These are phyloP conservation scores for Monoraphidium neglectum DNA, from an alignment of 139 green algal genomes.

Conservation along the genomic window DNA sequence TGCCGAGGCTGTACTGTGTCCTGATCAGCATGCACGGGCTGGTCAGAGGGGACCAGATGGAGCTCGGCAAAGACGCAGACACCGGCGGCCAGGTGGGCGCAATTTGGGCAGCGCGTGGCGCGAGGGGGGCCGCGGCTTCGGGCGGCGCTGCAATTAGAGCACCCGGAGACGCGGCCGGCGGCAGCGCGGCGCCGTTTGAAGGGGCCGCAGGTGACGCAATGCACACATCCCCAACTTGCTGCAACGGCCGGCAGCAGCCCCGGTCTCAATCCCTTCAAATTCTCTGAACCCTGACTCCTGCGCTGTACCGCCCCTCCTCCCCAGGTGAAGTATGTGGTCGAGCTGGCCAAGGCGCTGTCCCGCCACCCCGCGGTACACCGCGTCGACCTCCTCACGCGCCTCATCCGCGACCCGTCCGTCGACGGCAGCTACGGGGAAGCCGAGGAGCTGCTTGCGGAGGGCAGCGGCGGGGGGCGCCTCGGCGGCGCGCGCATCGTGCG, in stretches of 20 bases:
- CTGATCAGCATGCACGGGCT: constrained; percentile 91
- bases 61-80: constrained; percentile 91
- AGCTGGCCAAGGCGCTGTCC: constrained; percentile 87
- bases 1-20: constrained; percentile 78
- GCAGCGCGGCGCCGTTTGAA: too few relatives aligned
- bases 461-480: constrained; percentile 31
- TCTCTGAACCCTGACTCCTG: too few relatives aligned
- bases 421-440: constrained; percentile 67
- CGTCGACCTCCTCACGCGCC: constrained; percentile 94
- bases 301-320: too few relatives aligned
- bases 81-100: constrained; percentile 84
- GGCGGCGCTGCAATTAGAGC: too few relatives aligned
- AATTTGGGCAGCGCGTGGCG: not conserved
- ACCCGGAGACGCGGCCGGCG: too few relatives aligned
- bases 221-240: too few relatives aligned
- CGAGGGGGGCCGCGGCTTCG: too few relatives aligned
- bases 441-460: constrained; percentile 77
- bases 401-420: constrained; percentile 75
- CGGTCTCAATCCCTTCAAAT: too few relatives aligned
- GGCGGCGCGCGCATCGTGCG: constrained; percentile 91
- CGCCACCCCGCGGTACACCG: constrained; percentile 86
- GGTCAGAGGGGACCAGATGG: constrained; percentile 89
- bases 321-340: constrained; percentile 95
- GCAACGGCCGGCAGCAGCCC: too few relatives aligned
- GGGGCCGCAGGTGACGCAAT: too few relatives aligned